Conservation (phyloP, 106 monocot genomes). For the Hemerocallis citrina region DNA sequence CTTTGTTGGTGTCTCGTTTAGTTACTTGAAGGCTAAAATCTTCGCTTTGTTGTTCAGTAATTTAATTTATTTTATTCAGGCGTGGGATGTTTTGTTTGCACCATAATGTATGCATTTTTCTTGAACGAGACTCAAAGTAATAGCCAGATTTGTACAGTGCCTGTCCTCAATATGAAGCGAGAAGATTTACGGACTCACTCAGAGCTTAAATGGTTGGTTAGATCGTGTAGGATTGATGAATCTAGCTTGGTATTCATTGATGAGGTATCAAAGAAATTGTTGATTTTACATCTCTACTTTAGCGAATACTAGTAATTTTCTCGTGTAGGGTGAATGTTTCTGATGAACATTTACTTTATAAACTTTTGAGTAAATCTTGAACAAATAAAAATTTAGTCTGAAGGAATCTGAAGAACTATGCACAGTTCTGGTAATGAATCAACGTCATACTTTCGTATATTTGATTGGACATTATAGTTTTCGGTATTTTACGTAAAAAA, state of each 20-base stretch:
- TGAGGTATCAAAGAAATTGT: background rate
- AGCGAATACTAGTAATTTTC: too few species aligned
- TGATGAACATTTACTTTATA: too few species aligned
- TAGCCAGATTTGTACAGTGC: slow-evolving; percentile 5
- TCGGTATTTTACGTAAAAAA: too few species aligned
- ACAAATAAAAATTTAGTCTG: too few species aligned
- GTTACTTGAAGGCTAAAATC: background rate
- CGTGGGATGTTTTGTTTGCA: slow-evolving; percentile 5
- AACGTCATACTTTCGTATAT: too few species aligned
- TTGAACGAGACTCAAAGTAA: background rate
- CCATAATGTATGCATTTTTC: slow-evolving; percentile 14
- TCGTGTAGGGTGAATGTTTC: too few species aligned
- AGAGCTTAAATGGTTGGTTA: slow-evolving; percentile 15
- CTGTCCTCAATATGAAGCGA: slow-evolving; percentile 12
- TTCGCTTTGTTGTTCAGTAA: background rate
- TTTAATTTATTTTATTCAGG: background rate
- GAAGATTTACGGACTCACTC: background rate
- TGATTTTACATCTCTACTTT: background rate
- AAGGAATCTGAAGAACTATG: too few species aligned
- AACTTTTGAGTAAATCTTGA: too few species aligned
- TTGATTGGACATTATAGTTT: too few species aligned
- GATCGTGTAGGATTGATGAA: slow-evolving; percentile 4
- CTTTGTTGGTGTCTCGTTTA: background rate
- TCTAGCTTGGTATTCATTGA: slow-evolving; percentile 11
- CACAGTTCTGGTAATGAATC: too few species aligned